Evolutionary conservation across 2,329 filamentous ascomycete genomes (phyloP).

Genomic region (Aspergillus ochraceus): DNA sequence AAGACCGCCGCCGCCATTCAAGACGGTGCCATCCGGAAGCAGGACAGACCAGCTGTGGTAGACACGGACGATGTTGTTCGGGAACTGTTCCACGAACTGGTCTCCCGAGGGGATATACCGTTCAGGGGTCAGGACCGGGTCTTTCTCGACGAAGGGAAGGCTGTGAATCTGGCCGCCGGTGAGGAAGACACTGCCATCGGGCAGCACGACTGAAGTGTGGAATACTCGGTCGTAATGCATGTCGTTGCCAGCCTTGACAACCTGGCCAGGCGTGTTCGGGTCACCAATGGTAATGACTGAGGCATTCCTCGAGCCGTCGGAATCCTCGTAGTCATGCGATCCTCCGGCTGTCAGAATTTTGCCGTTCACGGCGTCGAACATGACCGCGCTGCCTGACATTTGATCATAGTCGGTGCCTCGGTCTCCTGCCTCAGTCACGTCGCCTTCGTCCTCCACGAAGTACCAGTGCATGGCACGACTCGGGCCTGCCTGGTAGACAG

Average conservation of each 20-base stretch:
- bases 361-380: constrained; percentile 1
- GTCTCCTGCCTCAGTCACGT: not conserved
- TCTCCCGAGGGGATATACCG: constrained; percentile 47
- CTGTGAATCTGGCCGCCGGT: constrained; percentile 48
- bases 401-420: not conserved
- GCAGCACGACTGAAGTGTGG: constrained; percentile 49
- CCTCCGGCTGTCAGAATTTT: constrained; percentile 7
- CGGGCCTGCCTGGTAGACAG: constrained; percentile 7
- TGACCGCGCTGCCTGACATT: constrained; percentile 9
- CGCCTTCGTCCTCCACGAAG: not conserved
- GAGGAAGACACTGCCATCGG: constrained; percentile 50
- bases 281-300: constrained; percentile 5
- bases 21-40: constrained; percentile 52
- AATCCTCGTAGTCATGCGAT: constrained; percentile 4
- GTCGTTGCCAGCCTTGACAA: constrained; percentile 45
- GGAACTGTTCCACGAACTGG: constrained; percentile 33
- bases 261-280: not conserved
- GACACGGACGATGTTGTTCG: constrained; percentile 22
- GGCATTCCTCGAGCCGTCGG: not conserved
- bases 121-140: constrained; percentile 46
- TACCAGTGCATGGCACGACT: constrained; percentile 11
- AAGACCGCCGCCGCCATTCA: constrained; percentile 55
- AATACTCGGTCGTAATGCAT: constrained; percentile 46
- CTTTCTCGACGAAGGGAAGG: constrained; percentile 48
- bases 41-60: constrained; percentile 53